Evolutionary conservation across 2,329 filamentous ascomycete genomes (phyloP), one percentile per base, ranked within the genome.

Genomic region (Boeremia exigua): DNA sequence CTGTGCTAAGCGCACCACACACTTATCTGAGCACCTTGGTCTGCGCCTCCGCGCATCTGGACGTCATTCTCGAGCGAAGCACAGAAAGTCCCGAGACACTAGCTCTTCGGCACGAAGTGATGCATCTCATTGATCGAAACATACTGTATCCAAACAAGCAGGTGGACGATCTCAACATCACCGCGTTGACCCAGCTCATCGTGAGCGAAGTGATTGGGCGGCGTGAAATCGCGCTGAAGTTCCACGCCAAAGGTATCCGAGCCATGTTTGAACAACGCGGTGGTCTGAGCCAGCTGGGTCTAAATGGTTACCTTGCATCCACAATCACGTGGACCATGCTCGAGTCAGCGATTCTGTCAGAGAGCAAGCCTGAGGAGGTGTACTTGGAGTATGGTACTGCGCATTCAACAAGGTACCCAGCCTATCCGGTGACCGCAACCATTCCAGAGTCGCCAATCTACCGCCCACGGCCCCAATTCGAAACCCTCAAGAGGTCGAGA

Each of bases 1-100:
- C 68, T 14, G 68, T 75, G 4, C 65, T 75, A 29, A 62, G 64
- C 11, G 57, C 69, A 8, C 62, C 68, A 10, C 73, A 75, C 19
- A 69, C 74, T 1, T 77, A 74, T 39, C 67, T 77, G 2, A 76
- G 74, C 37, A 76, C 74, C 0, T 60, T 77, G 10, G 71, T 69
- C 50, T 65, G 74, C 32, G 70, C 74, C 7, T 69, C 73, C 0
- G 65, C 69, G 7, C 70, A 76, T 40, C 51, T 67, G 11, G 74
- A 76, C 47, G 69, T 70, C 2, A 59, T 74, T 15, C 37, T 65
- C 6, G 61, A 66, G 3, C 48, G 54, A 1, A 19, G 44, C 11
- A 32, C 60, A 2, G 71, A 75, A 46, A 76, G 71, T 45, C 39
- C 73, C 2, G 62, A 68, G 36, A 74, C 72, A 4, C 46, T 65